Percentiles rank a stretch among this genome's conserved stretches.
Conservation (phyloP, 2,329 filamentous ascomycete genomes). For the Niveomyces coronatus region DNA sequence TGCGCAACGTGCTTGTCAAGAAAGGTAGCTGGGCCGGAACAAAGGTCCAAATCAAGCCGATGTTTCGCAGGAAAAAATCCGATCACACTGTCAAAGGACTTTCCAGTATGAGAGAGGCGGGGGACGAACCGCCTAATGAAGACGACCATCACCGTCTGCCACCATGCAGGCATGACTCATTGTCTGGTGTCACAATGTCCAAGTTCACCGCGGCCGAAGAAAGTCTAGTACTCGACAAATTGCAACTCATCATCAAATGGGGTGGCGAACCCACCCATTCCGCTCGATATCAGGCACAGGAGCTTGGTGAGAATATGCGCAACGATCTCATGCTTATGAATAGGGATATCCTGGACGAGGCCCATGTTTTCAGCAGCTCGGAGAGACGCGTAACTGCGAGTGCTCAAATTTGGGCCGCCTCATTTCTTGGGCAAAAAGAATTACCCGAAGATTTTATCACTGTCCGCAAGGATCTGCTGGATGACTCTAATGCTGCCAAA, state of each 20-base stretch:
- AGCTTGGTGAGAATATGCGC: slow-evolving; percentile 89
- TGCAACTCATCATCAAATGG: slow-evolving; percentile 98
- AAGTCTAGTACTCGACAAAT: slow-evolving; percentile 84
- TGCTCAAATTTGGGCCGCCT: slow-evolving; percentile 88
- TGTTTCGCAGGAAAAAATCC: slow-evolving; percentile 85
- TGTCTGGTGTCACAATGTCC: slow-evolving; percentile 84
- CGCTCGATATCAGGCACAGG: slow-evolving; percentile 89
- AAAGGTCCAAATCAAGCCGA: slow-evolving; percentile 98
- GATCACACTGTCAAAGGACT: slow-evolving; percentile 40
- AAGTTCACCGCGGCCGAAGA: slow-evolving; percentile 90
- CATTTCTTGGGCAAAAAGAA: slow-evolving; percentile 81
- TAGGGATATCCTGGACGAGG: slow-evolving; percentile 80
- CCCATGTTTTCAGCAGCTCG: slow-evolving; percentile 90
- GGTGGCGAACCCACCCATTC: slow-evolving; percentile 97
- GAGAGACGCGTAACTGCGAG: slow-evolving; percentile 91
- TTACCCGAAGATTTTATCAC: slow-evolving; percentile 77
- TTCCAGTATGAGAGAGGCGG: slow-evolving; percentile 19
- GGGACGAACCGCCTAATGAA: slow-evolving; percentile 14
- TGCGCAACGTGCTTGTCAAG: slow-evolving; percentile 80
- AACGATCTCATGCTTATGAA: slow-evolving; percentile 93
- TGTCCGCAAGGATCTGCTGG: slow-evolving; percentile 85
- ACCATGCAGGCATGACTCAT: slow-evolving; percentile 65
- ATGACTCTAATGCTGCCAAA: slow-evolving; percentile 97
- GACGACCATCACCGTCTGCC: slow-evolving; percentile 14
- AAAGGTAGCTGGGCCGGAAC: slow-evolving; percentile 93